Percentiles rank a stretch among this genome's conserved stretches.
phyloP scores from a whole-genome alignment of 2,329 filamentous ascomycete genomes.

The Aureobasidium leucospermi region DNA sequence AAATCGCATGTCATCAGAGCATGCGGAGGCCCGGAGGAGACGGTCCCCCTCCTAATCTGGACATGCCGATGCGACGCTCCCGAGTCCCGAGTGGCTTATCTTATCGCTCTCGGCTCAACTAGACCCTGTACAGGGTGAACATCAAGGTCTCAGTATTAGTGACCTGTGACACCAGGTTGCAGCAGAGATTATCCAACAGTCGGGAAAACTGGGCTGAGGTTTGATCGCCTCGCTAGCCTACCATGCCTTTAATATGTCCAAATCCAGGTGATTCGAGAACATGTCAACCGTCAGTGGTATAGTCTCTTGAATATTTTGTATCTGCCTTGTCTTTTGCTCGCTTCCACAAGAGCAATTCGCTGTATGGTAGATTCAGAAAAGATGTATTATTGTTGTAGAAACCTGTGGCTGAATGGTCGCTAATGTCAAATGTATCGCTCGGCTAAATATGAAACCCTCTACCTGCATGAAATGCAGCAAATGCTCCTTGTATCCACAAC shows the following conservation, averaged over 20 bases:
- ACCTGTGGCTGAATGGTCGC: neutral
- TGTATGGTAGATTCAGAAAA: neutral
- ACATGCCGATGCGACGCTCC: neutral
- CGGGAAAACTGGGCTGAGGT: too few relatives aligned
- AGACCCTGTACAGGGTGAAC: neutral
- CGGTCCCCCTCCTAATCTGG: neutral
- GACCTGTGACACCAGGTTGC: neutral
- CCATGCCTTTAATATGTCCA: too few relatives aligned
- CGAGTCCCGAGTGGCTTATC: neutral
- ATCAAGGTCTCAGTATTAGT: neutral
- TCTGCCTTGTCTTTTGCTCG: too few relatives aligned
- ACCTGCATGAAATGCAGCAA: constrained; percentile 1
- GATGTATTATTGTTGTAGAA: neutral
- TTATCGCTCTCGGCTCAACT: neutral
- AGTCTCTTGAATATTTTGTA: too few relatives aligned
- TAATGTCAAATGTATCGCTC: neutral
- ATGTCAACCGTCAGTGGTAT: too few relatives aligned
- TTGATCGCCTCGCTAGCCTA: too few relatives aligned
- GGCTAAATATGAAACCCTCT: neutral
- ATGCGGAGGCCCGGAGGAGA: neutral
- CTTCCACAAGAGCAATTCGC: too few relatives aligned
- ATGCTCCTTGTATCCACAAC: neutral
- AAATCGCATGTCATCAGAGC: neutral
- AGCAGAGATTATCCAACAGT: too few relatives aligned
- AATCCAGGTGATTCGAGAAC: too few relatives aligned